A percentile compares a stretch with the other conserved stretches of the same genome.
Conservation (phyloP, 331 rosid species). For the Rosa hybrid region DNA sequence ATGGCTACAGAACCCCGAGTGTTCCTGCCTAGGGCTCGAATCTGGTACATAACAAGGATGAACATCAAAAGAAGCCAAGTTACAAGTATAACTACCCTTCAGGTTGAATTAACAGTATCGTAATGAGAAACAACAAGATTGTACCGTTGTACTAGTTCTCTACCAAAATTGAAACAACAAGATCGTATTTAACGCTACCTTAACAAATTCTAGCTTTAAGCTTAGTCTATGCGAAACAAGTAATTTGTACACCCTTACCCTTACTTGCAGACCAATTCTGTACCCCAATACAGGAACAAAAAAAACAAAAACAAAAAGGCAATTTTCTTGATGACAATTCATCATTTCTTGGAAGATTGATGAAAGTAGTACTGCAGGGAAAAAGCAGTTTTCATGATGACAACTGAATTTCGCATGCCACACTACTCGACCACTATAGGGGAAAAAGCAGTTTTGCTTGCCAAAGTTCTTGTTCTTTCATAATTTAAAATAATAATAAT, state of each 20-base stretch:
- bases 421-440: neutral
- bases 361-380: neutral
- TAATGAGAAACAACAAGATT: neutral
- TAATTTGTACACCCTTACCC: neutral
- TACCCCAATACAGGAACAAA: neutral
- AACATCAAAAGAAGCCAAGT: slow-evolving; percentile 11
- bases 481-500: neutral
- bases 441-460: neutral
- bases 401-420: neutral
- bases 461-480: neutral
- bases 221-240: neutral
- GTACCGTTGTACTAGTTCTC: neutral
- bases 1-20: slow-evolving; percentile 89
- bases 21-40: slow-evolving; percentile 82
- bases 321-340: neutral
- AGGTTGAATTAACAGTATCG: neutral
- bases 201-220: neutral
- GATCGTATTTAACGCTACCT: neutral
- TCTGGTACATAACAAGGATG: slow-evolving; percentile 42
- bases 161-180: neutral
- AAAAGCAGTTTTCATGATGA: neutral
- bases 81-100: neutral
- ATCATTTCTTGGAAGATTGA: neutral
- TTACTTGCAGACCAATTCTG: too few relatives aligned
- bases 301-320: too few relatives aligned